A percentile compares a stretch with the other conserved stretches of the same genome.
phyloP scores from a whole-genome alignment of 345 rosid genomes.

The Arabis alpina region DNA sequence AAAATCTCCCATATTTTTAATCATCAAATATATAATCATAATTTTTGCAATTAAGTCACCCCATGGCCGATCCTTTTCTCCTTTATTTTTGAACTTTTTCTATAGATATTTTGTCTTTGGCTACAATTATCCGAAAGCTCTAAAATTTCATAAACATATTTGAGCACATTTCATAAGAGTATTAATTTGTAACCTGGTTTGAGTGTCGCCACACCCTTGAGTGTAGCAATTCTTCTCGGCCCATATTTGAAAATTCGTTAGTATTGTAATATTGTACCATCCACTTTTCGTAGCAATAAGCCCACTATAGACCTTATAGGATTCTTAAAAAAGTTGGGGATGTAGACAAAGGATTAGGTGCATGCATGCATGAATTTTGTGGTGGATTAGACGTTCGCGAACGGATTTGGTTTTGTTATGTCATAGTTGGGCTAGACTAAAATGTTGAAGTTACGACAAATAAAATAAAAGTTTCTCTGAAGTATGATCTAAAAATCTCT shows the following conservation, averaged over 20 bases:
- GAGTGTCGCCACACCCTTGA: too few relatives aligned
- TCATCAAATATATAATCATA: too few relatives aligned
- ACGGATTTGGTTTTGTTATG: not conserved
- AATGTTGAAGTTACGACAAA: not conserved
- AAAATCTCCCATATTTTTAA: too few relatives aligned
- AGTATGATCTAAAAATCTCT: too few relatives aligned
- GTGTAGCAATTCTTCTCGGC: too few relatives aligned
- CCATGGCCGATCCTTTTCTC: too few relatives aligned
- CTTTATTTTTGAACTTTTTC: too few relatives aligned
- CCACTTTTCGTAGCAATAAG: not conserved
- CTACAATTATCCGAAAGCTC: too few relatives aligned
- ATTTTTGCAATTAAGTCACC: too few relatives aligned
- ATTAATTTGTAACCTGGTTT: too few relatives aligned
- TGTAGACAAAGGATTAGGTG: not conserved
- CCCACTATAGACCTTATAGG: not conserved
- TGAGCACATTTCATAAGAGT: not conserved
- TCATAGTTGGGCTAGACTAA: not conserved
- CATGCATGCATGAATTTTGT: not conserved
- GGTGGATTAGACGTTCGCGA: not conserved
- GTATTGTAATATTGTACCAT: not conserved
- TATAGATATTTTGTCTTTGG: too few relatives aligned
- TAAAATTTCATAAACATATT: not conserved
- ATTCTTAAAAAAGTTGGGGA: slow-evolving; percentile 11
- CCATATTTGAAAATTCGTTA: too few relatives aligned
- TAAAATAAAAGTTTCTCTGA: not conserved